Evolutionary conservation across 257 asterid genomes (phyloP).

Genomic region (Lavandula angustifolia): DNA sequence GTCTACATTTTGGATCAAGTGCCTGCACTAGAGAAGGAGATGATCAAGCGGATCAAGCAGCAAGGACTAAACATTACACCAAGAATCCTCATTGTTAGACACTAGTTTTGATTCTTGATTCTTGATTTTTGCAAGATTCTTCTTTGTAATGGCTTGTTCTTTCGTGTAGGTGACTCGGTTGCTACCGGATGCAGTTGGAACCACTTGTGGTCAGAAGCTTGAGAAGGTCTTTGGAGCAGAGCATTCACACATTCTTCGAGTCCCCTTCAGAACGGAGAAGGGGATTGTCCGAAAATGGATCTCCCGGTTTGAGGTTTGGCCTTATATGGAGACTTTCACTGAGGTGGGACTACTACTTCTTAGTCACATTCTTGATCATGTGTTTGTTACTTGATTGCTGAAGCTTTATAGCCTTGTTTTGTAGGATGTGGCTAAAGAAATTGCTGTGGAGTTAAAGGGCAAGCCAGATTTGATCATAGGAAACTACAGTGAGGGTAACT

Average conservation of each 20-base stretch:
- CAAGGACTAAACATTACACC: slow-evolving; percentile 95
- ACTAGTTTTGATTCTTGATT: not conserved
- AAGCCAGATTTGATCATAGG: slow-evolving; percentile 95
- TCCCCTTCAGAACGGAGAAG: slow-evolving; percentile 91
- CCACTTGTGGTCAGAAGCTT: slow-evolving; percentile 91
- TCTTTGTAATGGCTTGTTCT: not conserved
- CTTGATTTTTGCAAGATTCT: too few species aligned
- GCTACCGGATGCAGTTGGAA: slow-evolving; percentile 97
- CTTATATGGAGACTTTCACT: slow-evolving; percentile 94
- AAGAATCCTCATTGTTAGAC: slow-evolving; percentile 76
- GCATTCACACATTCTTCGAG: slow-evolving; percentile 87
- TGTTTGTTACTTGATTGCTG: not conserved
- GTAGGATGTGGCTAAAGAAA: slow-evolving; percentile 87
- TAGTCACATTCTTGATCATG: not conserved
- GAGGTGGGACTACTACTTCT: slow-evolving; percentile 49
- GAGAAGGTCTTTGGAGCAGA: slow-evolving; percentile 91
- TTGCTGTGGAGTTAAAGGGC: slow-evolving; percentile 69
- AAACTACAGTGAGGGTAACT: slow-evolving; percentile 96
- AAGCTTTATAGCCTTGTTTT: slow-evolving; percentile 15
- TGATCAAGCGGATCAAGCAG: slow-evolving; percentile 92
- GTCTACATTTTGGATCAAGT: slow-evolving; percentile 99
- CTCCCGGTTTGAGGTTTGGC: slow-evolving; percentile 99
- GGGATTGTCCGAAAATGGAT: slow-evolving; percentile 93
- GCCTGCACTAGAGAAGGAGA: slow-evolving; percentile 91
- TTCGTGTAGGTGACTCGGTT: slow-evolving; percentile 73